Percentiles rank a stretch among this genome's conserved stretches.
Evolutionary conservation across 73 alveolate genomes (phyloP).

Genomic region (Diophrys appendiculata): DNA sequence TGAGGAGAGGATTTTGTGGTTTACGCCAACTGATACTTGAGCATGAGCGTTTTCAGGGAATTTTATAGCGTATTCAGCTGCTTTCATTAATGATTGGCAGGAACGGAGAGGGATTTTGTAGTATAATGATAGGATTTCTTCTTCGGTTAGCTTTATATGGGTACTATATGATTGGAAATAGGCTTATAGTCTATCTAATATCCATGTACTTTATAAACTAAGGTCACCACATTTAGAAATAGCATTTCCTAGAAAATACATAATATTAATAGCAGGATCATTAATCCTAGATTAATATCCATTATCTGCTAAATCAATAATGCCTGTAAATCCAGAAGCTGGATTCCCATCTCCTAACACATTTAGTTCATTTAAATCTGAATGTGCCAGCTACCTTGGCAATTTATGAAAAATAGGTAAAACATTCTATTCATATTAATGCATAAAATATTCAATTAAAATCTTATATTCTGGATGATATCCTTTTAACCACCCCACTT

Average conservation of each 20-base stretch:
- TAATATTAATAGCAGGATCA: neutral
- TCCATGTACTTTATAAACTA: no score
- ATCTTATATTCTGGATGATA: neutral
- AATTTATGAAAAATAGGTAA: neutral
- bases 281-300: neutral
- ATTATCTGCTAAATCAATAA: neutral
- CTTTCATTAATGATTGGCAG: neutral
- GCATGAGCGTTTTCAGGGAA: neutral
- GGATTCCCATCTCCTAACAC: neutral
- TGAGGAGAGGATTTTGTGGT: neutral
- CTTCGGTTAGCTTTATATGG: neutral
- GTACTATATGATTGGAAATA: no score
- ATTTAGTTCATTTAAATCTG: neutral
- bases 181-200: no score
- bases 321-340: neutral
- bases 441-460: neutral
- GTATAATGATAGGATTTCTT: neutral
- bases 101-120: neutral
- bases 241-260: neutral
- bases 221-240: neutral
- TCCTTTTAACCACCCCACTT: no score
- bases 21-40: neutral
- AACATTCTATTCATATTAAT: neutral
- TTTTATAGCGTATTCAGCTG: neutral
- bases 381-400: neutral